Percentiles rank a stretch among this genome's conserved stretches.
phyloP scores from a whole-genome alignment of 2,329 filamentous ascomycete species.

The Colletotrichum cuscutae region DNA sequence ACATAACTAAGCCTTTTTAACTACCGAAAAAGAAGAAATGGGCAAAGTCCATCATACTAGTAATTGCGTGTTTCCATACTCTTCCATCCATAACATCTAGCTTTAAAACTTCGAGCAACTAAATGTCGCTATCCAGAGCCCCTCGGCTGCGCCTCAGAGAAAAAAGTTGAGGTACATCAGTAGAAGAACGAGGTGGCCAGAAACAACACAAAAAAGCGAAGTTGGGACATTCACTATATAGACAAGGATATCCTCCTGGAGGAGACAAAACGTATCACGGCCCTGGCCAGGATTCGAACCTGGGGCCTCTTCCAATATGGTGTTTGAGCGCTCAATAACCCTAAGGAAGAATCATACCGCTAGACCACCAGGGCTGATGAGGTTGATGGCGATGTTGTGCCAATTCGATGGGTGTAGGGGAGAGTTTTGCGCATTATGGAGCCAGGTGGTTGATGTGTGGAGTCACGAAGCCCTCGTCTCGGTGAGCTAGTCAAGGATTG shows the following conservation, averaged over 20 bases:
- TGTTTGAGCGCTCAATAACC: not conserved
- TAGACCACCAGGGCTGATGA: constrained; percentile 24
- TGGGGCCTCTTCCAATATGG: constrained; percentile 24
- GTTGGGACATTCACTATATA: not conserved
- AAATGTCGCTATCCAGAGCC: too few species aligned
- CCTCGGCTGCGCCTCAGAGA: too few species aligned
- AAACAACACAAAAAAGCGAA: not conserved
- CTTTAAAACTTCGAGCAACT: too few species aligned
- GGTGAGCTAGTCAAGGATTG: not conserved
- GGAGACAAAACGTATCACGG: not conserved
- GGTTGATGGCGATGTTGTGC: not conserved
- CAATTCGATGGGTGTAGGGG: not conserved
- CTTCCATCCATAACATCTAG: too few species aligned
- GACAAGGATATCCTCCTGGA: not conserved
- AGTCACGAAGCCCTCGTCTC: constrained; percentile 12
- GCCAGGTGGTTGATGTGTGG: not conserved
- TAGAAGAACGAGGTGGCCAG: too few species aligned
- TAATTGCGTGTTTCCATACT: too few species aligned
- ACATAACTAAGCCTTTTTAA: too few species aligned
- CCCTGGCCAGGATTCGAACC: constrained; percentile 30
- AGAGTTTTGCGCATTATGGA: not conserved
- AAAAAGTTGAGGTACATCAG: too few species aligned
- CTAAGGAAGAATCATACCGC: constrained; percentile 30
- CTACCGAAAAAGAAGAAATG: too few species aligned
- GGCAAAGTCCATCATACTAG: too few species aligned